Base-by-base conservation (phyloP, 2,329 filamentous ascomycete genomes). In the Nemania diffusa region DNA sequence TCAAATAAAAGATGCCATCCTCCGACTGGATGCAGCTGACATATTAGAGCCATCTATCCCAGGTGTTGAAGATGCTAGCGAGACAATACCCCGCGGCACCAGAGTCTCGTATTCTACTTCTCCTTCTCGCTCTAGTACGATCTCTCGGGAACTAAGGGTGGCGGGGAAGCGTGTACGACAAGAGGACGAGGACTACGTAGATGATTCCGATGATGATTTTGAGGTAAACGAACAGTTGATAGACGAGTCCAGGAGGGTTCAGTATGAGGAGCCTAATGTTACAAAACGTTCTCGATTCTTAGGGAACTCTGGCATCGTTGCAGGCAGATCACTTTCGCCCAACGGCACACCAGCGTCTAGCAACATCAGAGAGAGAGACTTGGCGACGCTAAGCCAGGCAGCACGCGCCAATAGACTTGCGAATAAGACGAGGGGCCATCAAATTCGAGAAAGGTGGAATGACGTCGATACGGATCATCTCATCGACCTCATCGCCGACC, bases 371-470 rank as follows among this genome's bases (percentile, higher is more conserved):
- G 60, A 62, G 20, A 40, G 52, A 40, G 71, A 75, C 37, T 58
- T 74, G 50, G 40, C 57, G 15, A 57, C 48, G 17, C 64, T 75
- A 3, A 75, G 69, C 44, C 71, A 73, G 57, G 62, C 48, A 7
- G 74, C 71, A 24, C 69, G 62, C 20, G 63, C 61, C 22, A 71
- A 65, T 53, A 68, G 68, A 56, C 72, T 69, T 8, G 55, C 60
- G 15, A 68, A 48, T 29, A 65, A 55, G 29, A 24, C 27, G 2
- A 73, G 57, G 40, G 67, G 65, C 8, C 69, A 62, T 11, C 80
- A 81, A 71, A 63, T 67, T 48, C 78, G 79, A 56, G 72, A 71
- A 51, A 72, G 74, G 7, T 88, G 85, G 85, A 79, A 79, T 29
- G 71, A 78, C 9, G 62, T 73, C 7, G 85, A 88, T 70, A 77